Conservation (phyloP, 495 filamentous ascomycete genomes). For the Gamarada debralockiae region DNA sequence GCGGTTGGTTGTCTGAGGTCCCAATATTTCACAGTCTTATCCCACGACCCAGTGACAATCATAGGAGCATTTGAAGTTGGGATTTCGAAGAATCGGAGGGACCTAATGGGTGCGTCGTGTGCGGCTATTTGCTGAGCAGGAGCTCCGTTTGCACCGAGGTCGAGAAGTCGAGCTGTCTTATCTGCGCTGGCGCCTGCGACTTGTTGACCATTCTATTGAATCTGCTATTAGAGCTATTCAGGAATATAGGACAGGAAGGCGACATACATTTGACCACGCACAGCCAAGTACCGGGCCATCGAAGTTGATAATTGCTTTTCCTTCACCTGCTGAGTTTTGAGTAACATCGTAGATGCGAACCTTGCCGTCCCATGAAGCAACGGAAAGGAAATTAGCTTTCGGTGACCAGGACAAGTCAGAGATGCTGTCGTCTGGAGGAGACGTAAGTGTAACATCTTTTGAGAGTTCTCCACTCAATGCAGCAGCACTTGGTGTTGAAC, state of each 20-base stretch:
- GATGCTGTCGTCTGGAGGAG: slow-evolving; percentile 80
- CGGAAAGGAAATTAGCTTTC: slow-evolving; percentile 68
- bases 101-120: slow-evolving; percentile 75
- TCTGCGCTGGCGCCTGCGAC: slow-evolving; percentile 79
- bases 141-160: slow-evolving; percentile 52
- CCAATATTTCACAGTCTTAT: slow-evolving; percentile 94
- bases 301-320: slow-evolving; percentile 71
- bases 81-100: slow-evolving; percentile 68
- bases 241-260: background rate
- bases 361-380: slow-evolving; percentile 88
- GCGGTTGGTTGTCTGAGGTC: slow-evolving; percentile 65
- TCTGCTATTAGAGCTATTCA: background rate
- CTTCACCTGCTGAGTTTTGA: slow-evolving; percentile 59
- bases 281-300: slow-evolving; percentile 71
- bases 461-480: background rate
- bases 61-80: slow-evolving; percentile 50
- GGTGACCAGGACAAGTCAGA: slow-evolving; percentile 79
- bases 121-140: slow-evolving; percentile 57
- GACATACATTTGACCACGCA: slow-evolving; percentile 75
- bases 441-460: slow-evolving; percentile 72
- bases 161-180: slow-evolving; percentile 74
- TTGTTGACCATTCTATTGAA: slow-evolving; percentile 54
- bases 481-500: background rate
- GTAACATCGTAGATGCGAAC: slow-evolving; percentile 89
- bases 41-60: slow-evolving; percentile 88